Evolutionary conservation across 176 grass and related monocot genomes (phyloP), one percentile per base, ranked within the genome.

Genomic region (Cocos nucifera): DNA sequence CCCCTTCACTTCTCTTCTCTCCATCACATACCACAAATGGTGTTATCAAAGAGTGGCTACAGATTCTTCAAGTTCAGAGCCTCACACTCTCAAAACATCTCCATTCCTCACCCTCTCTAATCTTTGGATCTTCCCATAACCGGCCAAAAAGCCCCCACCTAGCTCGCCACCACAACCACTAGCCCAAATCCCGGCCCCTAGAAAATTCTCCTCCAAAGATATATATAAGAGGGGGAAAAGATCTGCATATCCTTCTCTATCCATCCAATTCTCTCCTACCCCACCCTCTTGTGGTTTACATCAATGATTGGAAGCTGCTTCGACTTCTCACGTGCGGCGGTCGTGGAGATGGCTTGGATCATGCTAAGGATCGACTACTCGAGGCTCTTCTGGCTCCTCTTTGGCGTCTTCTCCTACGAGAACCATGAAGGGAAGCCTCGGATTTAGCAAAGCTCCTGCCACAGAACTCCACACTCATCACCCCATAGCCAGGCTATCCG

Each of bases 41-140:
- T 75, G 64, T 35, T 66, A 64, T 81, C 84, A 63, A 62, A 73
- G 49, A 17, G 26, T 4, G 61, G 63, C 49, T 39, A 73, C 4
- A 52, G 73, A 73, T 86, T 85, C 79, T 86, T 83, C 76, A 78
- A 83, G 59, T 95, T 83, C 60, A 81, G 64, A 58, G 32, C 32
- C 65, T 25, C 44, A 7, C 20, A n/a, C 53, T 49, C 62, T 62
- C 8, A 59, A 15, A 10, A 54, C 16, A 2, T 22, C 3, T 16
- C 19, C 6, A 16, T 25, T 21, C 4, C 14, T 9, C 1, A 48
- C 20, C 32, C 3, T 23, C 44, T 73, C 22, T 5, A 7, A 67
- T 44, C 48, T 54, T 29, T 44, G 9, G 35, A 44, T 14, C 8
- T 25, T 17, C 3, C 6, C 5, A 5, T 50, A 54, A 5, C 49